Conservation (phyloP, 805 yeast genomes). For the Tetrapisispora namnaoensis region DNA sequence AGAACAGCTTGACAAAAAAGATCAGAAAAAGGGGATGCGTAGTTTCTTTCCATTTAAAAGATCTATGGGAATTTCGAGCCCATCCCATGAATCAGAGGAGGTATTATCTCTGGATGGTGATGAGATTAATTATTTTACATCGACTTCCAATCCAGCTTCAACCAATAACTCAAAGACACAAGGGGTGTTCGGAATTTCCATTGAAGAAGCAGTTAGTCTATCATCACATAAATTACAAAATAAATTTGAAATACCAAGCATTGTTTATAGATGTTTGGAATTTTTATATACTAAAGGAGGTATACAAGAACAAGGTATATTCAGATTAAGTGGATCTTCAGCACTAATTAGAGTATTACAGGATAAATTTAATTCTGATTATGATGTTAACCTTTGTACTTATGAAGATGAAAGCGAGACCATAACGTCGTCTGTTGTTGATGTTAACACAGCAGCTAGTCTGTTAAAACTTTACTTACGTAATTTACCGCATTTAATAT, state of each 20-base stretch:
- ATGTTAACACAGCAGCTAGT: conserved; percentile 82
- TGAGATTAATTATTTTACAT: conserved; percentile 29
- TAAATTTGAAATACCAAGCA: conserved; percentile 49
- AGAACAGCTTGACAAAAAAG: background rate
- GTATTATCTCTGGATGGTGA: conserved; percentile 30
- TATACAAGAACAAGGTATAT: conserved; percentile 80
- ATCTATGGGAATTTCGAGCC: conserved; percentile 9
- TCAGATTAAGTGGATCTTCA: conserved; percentile 83
- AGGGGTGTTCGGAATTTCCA: conserved; percentile 55
- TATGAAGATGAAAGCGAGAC: conserved; percentile 15
- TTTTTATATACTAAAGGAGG: conserved; percentile 59
- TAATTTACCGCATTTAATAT: conserved; percentile 59
- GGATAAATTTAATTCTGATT: conserved; percentile 53
- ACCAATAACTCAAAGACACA: conserved; percentile 31
- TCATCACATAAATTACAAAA: conserved; percentile 37
- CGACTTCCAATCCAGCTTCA: background rate
- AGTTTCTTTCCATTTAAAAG: conserved; percentile 51
- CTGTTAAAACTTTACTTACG: conserved; percentile 73
- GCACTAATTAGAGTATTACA: conserved; percentile 60
- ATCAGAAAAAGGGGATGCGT: conserved; percentile 31
- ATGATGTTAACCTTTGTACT: conserved; percentile 57
- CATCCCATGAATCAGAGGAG: background rate
- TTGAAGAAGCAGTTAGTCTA: conserved; percentile 41
- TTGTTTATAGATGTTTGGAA: conserved; percentile 65
- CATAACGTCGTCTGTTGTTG: conserved; percentile 24